phyloP scores from a whole-genome alignment of 2,329 filamentous ascomycete genomes.

The Hawksworthiomyces lignivorus region DNA sequence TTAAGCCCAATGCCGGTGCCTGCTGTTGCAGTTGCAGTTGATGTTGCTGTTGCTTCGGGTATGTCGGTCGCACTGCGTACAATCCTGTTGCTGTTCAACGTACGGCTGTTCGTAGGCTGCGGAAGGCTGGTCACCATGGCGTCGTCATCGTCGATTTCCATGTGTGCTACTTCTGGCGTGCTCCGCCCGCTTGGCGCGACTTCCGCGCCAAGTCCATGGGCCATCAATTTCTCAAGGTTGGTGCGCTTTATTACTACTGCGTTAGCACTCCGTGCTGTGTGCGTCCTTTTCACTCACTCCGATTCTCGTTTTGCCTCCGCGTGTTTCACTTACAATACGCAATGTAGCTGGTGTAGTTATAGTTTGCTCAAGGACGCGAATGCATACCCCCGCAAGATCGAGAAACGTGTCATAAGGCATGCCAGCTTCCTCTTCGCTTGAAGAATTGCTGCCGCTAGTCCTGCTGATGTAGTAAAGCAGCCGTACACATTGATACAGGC shows the following conservation, averaged over 20 bases:
- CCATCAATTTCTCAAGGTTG: constrained; percentile 45
- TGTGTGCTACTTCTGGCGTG: constrained; percentile 11
- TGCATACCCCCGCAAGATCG: constrained; percentile 43
- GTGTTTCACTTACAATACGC: constrained; percentile 37
- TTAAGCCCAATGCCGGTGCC: too few relatives aligned
- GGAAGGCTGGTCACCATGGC: constrained; percentile 10
- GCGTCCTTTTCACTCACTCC: background rate
- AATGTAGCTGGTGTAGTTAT: constrained; percentile 43
- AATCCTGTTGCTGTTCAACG: background rate
- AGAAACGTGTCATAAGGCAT: constrained; percentile 35
- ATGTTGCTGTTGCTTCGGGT: background rate
- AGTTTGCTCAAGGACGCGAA: constrained; percentile 43
- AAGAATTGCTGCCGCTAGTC: constrained; percentile 28
- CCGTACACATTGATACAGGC: constrained; percentile 47
- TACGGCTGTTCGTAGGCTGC: constrained; percentile 1
- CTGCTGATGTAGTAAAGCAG: constrained; percentile 45
- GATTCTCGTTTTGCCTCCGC: constrained; percentile 5
- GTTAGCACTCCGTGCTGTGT: background rate
- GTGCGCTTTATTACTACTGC: constrained; percentile 25
- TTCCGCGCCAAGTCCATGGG: constrained; percentile 31
- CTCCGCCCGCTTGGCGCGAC: constrained; percentile 21
- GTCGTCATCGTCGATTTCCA: constrained; percentile 16
- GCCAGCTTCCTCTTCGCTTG: too few relatives aligned
- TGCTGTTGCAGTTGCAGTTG: background rate
- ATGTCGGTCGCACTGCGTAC: background rate